A percentile compares a stretch with the other conserved stretches of the same genome.
Evolutionary conservation across 75 land plant species (phyloP).

Genomic region (Pinus tabuliformis): DNA sequence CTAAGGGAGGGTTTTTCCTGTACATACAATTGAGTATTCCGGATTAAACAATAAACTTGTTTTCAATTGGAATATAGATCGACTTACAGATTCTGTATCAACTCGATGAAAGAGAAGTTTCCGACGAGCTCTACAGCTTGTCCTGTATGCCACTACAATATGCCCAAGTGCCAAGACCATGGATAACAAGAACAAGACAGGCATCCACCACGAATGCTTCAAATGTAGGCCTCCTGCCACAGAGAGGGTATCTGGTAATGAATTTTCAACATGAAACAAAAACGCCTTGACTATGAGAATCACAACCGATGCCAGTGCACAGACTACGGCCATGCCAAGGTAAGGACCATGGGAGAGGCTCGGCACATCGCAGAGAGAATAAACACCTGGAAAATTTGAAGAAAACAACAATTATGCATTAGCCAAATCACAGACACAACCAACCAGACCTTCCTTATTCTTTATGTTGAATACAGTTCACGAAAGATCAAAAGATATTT

Average conservation of each 20-base stretch:
- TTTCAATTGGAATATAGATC: background rate
- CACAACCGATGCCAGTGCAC: conserved; percentile 48
- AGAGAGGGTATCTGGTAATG: conserved; percentile 10
- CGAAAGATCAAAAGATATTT: background rate
- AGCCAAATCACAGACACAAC: conserved; percentile 1
- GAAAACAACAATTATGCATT: background rate
- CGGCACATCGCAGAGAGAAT: conserved; percentile 70
- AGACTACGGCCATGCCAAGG: conserved; percentile 57
- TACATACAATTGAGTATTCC: too few species aligned
- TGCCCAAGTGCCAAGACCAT: conserved; percentile 83
- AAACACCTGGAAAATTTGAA: conserved; percentile 61
- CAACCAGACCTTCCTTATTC: background rate
- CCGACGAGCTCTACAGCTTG: conserved; percentile 73
- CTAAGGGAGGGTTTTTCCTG: too few species aligned
- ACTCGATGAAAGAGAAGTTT: conserved; percentile 71
- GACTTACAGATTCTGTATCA: conserved; percentile 76
- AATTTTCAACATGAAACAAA: conserved; percentile 34
- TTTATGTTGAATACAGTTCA: too few species aligned
- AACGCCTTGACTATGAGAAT: conserved; percentile 65
- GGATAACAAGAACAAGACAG: conserved; percentile 72
- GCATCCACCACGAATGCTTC: conserved; percentile 74
- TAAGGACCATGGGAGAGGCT: conserved; percentile 80
- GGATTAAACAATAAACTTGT: too few species aligned
- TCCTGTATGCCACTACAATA: conserved; percentile 76
- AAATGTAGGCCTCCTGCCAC: conserved; percentile 31